These are phyloP conservation scores for Heracleum sosnowskyi DNA, from an alignment of 129 eudicot genomes.

Conservation along the genomic window DNA sequence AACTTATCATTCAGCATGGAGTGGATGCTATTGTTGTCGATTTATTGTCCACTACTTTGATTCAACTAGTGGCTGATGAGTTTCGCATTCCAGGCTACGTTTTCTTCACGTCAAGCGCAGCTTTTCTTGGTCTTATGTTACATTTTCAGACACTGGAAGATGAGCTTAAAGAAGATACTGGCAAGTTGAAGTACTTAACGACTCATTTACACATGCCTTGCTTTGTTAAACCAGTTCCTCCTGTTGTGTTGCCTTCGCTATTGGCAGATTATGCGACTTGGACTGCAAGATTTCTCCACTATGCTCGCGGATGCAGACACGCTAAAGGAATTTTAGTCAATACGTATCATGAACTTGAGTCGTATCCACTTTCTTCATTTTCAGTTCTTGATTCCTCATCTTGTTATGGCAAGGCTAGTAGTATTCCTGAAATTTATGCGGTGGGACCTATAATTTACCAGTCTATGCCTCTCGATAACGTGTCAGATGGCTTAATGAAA, in stretches of 20 bases:
- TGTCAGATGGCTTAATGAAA: not conserved
- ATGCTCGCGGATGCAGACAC: slow-evolving; percentile 4
- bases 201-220: not conserved
- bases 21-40: not conserved
- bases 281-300: not conserved
- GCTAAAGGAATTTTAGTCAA: slow-evolving; percentile 1
- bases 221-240: slow-evolving; percentile 12
- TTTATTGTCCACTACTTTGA: not conserved
- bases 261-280: slow-evolving; percentile 3
- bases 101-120: slow-evolving; percentile 15
- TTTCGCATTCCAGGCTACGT: not conserved
- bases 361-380: not conserved
- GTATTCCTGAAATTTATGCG: not conserved
- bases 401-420: not conserved
- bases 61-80: not conserved
- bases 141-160: slow-evolving; percentile 8
- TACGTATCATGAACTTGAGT: not conserved
- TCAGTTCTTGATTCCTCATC: not conserved
- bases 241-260: slow-evolving; percentile 7
- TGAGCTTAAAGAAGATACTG: not conserved
- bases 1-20: not conserved
- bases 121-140: slow-evolving; percentile 13
- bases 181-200: not conserved
- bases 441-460: not conserved
- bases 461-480: not conserved